A percentile compares a stretch with the other conserved stretches of the same genome.
Evolutionary conservation across 768 basidiomycete genomes (phyloP).

Genomic region (Tricholoma hemisulphureum): DNA sequence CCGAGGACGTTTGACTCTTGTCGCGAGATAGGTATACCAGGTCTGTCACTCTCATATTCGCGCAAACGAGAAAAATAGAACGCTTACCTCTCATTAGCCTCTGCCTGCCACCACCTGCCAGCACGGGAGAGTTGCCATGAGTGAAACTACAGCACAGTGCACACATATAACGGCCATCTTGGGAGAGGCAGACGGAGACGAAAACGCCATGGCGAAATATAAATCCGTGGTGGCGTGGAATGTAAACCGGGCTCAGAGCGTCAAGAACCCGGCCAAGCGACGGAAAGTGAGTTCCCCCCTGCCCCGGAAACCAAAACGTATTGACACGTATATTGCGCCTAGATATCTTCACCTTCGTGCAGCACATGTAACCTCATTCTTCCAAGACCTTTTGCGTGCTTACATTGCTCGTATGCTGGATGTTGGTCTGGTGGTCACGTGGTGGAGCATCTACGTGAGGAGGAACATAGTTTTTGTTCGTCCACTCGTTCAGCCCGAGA

Average conservation of each 20-base stretch:
- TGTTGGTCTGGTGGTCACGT: slow-evolving; percentile 69
- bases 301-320: neutral
- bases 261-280: slow-evolving; percentile 53
- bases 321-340: neutral
- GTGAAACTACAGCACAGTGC: slow-evolving; percentile 20
- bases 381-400: slow-evolving; percentile 67
- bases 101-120: neutral
- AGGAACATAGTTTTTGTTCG: slow-evolving; percentile 67
- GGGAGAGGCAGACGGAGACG: slow-evolving; percentile 25
- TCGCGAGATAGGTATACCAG: too few relatives aligned
- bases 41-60: too few relatives aligned
- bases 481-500: slow-evolving; percentile 11
- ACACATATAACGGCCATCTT: slow-evolving; percentile 43
- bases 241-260: slow-evolving; percentile 44
- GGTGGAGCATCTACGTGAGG: slow-evolving; percentile 52
- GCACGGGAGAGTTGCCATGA: slow-evolving; percentile 3
- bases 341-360: slow-evolving; percentile 64
- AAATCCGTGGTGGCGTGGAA: slow-evolving; percentile 57
- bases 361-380: slow-evolving; percentile 55
- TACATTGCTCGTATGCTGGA: slow-evolving; percentile 67
- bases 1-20: too few relatives aligned
- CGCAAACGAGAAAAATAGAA: neutral
- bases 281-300: slow-evolving; percentile 53
- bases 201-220: slow-evolving; percentile 41
- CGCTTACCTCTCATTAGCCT: too few relatives aligned